phyloP scores from a whole-genome alignment of 495 filamentous ascomycete genomes.

The Penicillium antarcticum region DNA sequence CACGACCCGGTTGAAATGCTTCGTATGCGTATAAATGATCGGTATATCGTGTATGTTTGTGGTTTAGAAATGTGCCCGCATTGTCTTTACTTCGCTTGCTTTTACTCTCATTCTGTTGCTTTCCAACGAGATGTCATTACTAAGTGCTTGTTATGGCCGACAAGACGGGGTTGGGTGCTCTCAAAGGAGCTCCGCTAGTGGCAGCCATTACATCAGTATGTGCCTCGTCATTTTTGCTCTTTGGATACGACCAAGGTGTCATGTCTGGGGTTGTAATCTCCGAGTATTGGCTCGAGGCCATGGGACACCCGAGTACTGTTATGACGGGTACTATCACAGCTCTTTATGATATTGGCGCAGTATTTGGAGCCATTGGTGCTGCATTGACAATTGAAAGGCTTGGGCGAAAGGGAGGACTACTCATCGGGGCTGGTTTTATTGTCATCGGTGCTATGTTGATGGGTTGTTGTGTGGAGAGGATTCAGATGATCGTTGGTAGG shows the following conservation, averaged over 20 bases:
- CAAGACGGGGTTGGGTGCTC: slow-evolving; percentile 11
- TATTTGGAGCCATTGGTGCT: slow-evolving; percentile 48
- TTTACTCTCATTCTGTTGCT: not conserved
- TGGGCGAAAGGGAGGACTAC: slow-evolving; percentile 46
- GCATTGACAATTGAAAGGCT: slow-evolving; percentile 47
- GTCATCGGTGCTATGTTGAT: slow-evolving; percentile 50
- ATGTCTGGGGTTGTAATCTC: slow-evolving; percentile 25
- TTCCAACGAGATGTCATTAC: too few species aligned
- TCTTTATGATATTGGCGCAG: slow-evolving; percentile 52
- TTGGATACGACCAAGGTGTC: slow-evolving; percentile 35
- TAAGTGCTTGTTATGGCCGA: slow-evolving; percentile 3
- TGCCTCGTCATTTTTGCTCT: slow-evolving; percentile 25
- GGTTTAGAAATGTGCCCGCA: not conserved
- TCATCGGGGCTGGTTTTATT: slow-evolving; percentile 47
- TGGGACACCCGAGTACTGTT: slow-evolving; percentile 14
- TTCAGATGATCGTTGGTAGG: slow-evolving; percentile 26
- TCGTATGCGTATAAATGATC: not conserved
- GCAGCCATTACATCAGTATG: slow-evolving; percentile 28
- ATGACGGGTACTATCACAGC: slow-evolving; percentile 37
- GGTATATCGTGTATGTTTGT: too few species aligned
- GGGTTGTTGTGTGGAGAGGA: slow-evolving; percentile 38
- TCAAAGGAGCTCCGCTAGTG: slow-evolving; percentile 16
- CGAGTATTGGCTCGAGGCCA: slow-evolving; percentile 14
- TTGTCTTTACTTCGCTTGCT: not conserved
- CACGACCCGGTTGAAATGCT: not conserved